phyloP scores from a whole-genome alignment of 1,284 basidiomycete species.

The Rhizoctonia solani region DNA sequence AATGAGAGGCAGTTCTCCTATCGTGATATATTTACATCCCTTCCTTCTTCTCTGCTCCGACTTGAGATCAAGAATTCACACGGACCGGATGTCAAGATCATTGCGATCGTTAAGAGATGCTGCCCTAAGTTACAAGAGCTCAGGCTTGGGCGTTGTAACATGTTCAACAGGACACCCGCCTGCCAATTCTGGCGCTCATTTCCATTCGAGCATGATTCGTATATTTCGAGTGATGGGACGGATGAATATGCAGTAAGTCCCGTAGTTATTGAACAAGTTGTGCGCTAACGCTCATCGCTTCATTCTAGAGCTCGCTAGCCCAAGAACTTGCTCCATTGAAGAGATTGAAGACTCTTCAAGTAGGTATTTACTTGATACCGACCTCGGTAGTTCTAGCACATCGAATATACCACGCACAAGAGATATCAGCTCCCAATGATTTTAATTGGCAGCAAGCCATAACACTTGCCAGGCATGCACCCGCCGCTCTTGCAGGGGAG shows the following conservation, averaged over 20 bases:
- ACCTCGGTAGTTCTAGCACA: constrained; percentile 29
- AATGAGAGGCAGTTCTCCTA: constrained; percentile 10
- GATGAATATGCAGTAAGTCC: constrained; percentile 18
- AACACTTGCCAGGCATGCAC: background rate
- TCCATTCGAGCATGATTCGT: constrained; percentile 31
- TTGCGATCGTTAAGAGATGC: constrained; percentile 1
- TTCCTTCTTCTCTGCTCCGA: constrained; percentile 17
- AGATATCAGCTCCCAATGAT: background rate
- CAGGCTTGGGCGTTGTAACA: constrained; percentile 15
- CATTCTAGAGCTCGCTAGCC: constrained; percentile 9
- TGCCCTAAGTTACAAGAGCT: constrained; percentile 15
- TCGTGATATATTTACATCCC: constrained; percentile 10
- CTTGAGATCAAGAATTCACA: constrained; percentile 11
- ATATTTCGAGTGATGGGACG: constrained; percentile 25
- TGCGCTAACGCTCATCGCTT: background rate
- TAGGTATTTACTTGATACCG: constrained; percentile 22
- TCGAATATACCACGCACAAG: constrained; percentile 19
- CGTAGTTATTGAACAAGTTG: background rate
- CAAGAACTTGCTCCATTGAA: constrained; percentile 18
- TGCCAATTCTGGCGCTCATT: constrained; percentile 24
- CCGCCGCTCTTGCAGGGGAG: background rate
- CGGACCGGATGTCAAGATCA: constrained; percentile 21
- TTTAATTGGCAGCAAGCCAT: constrained; percentile 27
- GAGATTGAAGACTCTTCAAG: background rate
- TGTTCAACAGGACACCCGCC: background rate